Percentiles rank a stretch among this genome's conserved stretches.
These are phyloP conservation scores for Aureobasidium sp. DNA, from an alignment of 2,329 filamentous ascomycete species.

Conservation along the genomic window DNA sequence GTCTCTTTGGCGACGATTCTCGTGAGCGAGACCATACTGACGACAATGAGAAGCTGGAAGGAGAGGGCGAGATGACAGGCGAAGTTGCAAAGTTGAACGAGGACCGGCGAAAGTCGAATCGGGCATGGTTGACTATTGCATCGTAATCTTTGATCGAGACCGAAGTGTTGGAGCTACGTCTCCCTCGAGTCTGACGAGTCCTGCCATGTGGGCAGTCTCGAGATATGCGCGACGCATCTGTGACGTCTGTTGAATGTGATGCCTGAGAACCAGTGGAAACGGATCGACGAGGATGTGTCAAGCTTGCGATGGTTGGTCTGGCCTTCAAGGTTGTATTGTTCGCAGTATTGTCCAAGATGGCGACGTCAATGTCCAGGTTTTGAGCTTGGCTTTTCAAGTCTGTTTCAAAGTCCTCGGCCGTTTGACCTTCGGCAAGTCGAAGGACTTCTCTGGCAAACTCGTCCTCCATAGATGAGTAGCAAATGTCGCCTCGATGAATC, in stretches of 20 bases:
- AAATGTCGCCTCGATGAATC: neutral
- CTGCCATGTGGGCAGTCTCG: constrained; percentile 20
- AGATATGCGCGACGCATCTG: constrained; percentile 28
- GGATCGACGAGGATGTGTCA: constrained; percentile 23
- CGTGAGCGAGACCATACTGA: constrained; percentile 22
- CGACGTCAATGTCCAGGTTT: constrained; percentile 24
- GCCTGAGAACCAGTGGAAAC: constrained; percentile 28
- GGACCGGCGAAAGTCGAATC: constrained; percentile 20
- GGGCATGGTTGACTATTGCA: constrained; percentile 26
- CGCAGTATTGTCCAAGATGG: constrained; percentile 9
- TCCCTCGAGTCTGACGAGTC: constrained; percentile 1
- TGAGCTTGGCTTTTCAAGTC: constrained; percentile 24
- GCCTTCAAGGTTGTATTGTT: neutral
- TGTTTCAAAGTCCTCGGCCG: constrained; percentile 26
- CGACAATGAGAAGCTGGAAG: constrained; percentile 28
- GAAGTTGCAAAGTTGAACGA: constrained; percentile 25
- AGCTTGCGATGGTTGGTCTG: constrained; percentile 10
- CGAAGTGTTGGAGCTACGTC: constrained; percentile 23
- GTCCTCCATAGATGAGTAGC: constrained; percentile 15
- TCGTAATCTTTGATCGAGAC: constrained; percentile 31
- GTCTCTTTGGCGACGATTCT: constrained; percentile 26
- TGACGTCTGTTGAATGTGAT: constrained; percentile 30
- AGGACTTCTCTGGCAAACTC: constrained; percentile 27
- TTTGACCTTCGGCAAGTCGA: constrained; percentile 24
- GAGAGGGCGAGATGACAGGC: constrained; percentile 25